phyloP scores from a whole-genome alignment of 2,329 filamentous ascomycete species.

The Allantophomopsis cytisporea region DNA sequence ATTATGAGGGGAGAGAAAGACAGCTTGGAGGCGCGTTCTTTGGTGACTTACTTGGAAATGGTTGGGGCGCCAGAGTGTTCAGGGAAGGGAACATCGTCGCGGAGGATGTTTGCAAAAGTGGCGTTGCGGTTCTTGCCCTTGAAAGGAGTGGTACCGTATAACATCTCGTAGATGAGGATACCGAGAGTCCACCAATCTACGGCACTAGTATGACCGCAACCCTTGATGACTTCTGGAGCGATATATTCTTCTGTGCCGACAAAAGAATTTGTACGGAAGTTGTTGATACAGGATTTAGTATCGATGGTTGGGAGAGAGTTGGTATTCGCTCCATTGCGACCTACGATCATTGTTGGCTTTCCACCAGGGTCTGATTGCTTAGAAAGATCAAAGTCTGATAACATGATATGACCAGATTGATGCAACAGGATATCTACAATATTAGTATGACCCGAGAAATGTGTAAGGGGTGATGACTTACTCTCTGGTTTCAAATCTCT shows the following conservation, averaged over 20 bases:
- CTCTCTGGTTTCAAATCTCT: constrained; percentile 94
- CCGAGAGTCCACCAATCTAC: constrained; percentile 99
- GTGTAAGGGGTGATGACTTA: constrained; percentile 32
- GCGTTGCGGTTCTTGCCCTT: constrained; percentile 98
- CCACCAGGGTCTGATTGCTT: constrained; percentile 95
- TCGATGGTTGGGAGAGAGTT: constrained; percentile 92
- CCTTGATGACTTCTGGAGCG: constrained; percentile 96
- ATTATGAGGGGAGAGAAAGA: background rate
- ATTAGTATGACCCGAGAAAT: constrained; percentile 21
- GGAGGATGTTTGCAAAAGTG: constrained; percentile 92
- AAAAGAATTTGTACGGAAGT: constrained; percentile 97
- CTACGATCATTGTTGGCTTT: constrained; percentile 95
- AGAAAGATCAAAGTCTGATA: constrained; percentile 95
- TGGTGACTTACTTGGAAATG: constrained; percentile 69
- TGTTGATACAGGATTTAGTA: constrained; percentile 94
- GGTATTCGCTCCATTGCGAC: constrained; percentile 67
- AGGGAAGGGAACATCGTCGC: constrained; percentile 92
- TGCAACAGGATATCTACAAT: constrained; percentile 80
- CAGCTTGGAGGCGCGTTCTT: background rate
- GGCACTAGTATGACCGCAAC: constrained; percentile 93
- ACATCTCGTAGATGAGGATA: constrained; percentile 96
- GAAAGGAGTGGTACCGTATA: constrained; percentile 96
- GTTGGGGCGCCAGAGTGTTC: constrained; percentile 74
- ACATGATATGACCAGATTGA: constrained; percentile 99
- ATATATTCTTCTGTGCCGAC: constrained; percentile 99